These are phyloP conservation scores for Pleodorina starrii DNA, from an alignment of 139 green algal species.

Conservation along the genomic window DNA sequence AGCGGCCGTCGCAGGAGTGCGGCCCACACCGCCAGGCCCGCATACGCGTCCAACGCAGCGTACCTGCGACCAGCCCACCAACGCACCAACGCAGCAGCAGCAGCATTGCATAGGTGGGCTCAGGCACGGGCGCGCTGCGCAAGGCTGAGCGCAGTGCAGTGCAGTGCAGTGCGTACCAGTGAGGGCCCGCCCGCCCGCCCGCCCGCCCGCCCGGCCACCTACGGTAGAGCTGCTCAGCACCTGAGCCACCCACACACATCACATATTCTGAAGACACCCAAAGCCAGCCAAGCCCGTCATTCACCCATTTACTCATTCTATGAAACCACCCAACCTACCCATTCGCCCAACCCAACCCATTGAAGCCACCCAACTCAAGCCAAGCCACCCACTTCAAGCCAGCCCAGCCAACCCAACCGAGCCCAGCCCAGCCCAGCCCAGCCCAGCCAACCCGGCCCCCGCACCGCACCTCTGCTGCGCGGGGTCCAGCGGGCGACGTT, in stretches of 20 bases:
- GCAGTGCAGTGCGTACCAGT: background rate
- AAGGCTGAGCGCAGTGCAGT: background rate
- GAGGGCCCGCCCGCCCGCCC: background rate
- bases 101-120: background rate
- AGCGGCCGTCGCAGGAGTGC: conserved; percentile 9
- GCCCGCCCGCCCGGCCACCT: background rate
- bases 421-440: background rate
- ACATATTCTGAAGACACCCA: too few species aligned
- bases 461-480: conserved; percentile 25
- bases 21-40: conserved; percentile 34
- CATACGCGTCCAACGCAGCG: conserved; percentile 42
- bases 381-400: background rate
- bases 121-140: background rate
- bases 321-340: background rate
- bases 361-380: background rate
- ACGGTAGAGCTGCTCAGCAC: background rate
- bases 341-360: background rate
- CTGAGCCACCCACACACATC: too few species aligned
- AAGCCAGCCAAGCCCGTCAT: background rate
- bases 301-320: background rate
- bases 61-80: too few species aligned
- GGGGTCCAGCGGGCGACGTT: background rate
- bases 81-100: too few species aligned
- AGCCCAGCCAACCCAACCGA: background rate
- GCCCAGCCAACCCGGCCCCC: background rate